Evolutionary conservation across 2,329 filamentous ascomycete species (phyloP), one percentile per base, ranked within the genome.

Genomic region (Microdochium bolleyi): DNA sequence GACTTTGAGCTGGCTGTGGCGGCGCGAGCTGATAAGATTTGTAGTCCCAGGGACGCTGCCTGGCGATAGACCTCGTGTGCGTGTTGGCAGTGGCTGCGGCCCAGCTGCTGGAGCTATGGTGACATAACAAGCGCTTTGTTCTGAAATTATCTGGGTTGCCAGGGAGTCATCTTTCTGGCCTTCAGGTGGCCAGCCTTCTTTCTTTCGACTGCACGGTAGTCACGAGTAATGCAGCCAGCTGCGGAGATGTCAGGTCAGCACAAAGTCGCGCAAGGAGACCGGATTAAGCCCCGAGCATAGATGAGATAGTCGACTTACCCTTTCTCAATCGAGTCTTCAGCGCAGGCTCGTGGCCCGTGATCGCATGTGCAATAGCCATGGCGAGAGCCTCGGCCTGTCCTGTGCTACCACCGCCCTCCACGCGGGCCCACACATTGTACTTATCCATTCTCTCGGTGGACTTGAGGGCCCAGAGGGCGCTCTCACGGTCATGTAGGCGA

Each of bases 171-270:
- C 84, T 99, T 99, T 73, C 94, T 88, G 54, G 94, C 92, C 81
- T 99, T 99, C 74, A 95, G 73, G 66, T 90, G 89, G 61, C 94
- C 95, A 53, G 90, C 83, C 82, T 99, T 97, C 85, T 99, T 99
- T 70, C 94, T 92, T 75, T 99, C 94, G 61, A 99, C 95, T 65
- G 79, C 85, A 74, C 92, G 90, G 54, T 86, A 82, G 75, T 99
- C 92, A 66, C 92, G 87, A 51, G 92, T 95, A 58, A 99, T 82
- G 70, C 88, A 91, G 57, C 95, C 95, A 67, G 92, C 94, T 99
- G 70, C 53, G 63, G 61, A 54, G 57, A 57, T 54, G 55, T 56
- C 58, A 66, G 58, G 64, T 65, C 57, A 56, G 44, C 32, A 54
- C 50, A 30, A 52, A 56, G 70, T 82, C 68, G 82, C 11, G 77